phyloP scores from a whole-genome alignment of 768 basidiomycete species.

The Xerocomus brunneocitrinus region DNA sequence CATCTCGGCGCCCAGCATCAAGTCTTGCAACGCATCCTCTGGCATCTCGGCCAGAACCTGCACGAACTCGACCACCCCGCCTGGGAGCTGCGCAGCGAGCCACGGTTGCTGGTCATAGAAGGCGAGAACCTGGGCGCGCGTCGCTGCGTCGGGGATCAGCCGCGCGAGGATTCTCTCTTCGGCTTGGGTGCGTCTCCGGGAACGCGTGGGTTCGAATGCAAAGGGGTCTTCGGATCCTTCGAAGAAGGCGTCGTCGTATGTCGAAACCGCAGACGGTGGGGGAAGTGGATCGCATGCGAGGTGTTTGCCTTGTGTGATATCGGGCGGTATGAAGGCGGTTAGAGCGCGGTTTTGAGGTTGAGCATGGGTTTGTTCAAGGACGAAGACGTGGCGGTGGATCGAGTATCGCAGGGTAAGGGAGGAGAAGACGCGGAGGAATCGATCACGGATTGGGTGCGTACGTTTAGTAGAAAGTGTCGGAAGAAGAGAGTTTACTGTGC shows the following conservation, averaged over 20 bases:
- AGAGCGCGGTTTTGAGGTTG: slow-evolving; percentile 39
- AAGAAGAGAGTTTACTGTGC: slow-evolving; percentile 41
- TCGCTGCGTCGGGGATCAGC: slow-evolving; percentile 53
- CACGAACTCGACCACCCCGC: slow-evolving; percentile 61
- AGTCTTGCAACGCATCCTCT: slow-evolving; percentile 55
- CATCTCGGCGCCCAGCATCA: slow-evolving; percentile 48
- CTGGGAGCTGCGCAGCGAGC: slow-evolving; percentile 55
- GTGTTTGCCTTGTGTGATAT: slow-evolving; percentile 47
- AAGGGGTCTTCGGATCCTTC: slow-evolving; percentile 52
- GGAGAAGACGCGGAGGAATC: slow-evolving; percentile 37
- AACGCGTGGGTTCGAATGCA: slow-evolving; percentile 19
- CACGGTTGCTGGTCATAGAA: slow-evolving; percentile 55
- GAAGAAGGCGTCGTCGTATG: slow-evolving; percentile 78
- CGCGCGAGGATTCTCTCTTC: slow-evolving; percentile 53
- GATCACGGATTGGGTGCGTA: slow-evolving; percentile 25
- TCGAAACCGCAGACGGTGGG: slow-evolving; percentile 52
- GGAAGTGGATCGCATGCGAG: slow-evolving; percentile 87
- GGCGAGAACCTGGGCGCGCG: slow-evolving; percentile 56
- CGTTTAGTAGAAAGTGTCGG: slow-evolving; percentile 33
- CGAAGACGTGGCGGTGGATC: slow-evolving; percentile 71
- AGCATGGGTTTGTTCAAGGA: slow-evolving; percentile 59
- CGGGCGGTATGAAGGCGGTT: slow-evolving; percentile 66
- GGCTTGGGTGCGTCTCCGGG: slow-evolving; percentile 38
- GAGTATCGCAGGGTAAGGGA: slow-evolving; percentile 43
- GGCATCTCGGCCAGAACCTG: slow-evolving; percentile 51